Evolutionary conservation across 495 filamentous ascomycete genomes (phyloP).

Genomic region (Immersiella caudata): DNA sequence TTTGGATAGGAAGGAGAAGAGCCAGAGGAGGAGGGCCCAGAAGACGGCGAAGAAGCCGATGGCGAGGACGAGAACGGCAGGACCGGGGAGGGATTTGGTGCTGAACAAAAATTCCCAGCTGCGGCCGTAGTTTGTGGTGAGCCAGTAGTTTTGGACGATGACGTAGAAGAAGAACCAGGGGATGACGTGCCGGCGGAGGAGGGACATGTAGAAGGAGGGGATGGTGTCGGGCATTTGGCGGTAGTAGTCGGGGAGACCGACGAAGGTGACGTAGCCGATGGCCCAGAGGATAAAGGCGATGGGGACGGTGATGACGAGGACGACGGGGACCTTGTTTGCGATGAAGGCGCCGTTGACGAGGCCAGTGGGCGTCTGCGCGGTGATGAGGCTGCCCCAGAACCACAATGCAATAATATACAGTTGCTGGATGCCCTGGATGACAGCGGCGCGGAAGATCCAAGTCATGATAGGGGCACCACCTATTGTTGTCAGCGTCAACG

Average conservation of each 20-base stretch:
- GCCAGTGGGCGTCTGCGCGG: constrained; percentile 21
- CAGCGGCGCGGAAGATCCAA: constrained; percentile 65
- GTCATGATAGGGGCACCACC: constrained; percentile 57
- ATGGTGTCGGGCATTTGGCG: constrained; percentile 67
- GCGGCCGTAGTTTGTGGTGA: constrained; percentile 59
- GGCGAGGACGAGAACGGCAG: constrained; percentile 53
- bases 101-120: constrained; percentile 63
- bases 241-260: constrained; percentile 66
- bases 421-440: constrained; percentile 65
- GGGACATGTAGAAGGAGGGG: constrained; percentile 58
- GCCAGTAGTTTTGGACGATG: constrained; percentile 65
- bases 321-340: constrained; percentile 28
- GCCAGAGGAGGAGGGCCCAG: constrained; percentile 51
- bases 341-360: constrained; percentile 15
- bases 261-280: constrained; percentile 53
- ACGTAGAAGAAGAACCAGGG: constrained; percentile 62
- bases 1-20: constrained; percentile 55
- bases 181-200: constrained; percentile 61
- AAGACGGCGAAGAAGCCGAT: constrained; percentile 60
- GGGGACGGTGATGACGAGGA: constrained; percentile 51
- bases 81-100: constrained; percentile 50
- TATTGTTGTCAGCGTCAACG: not conserved
- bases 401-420: constrained; percentile 62
- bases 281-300: constrained; percentile 54
- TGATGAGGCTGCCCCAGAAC: constrained; percentile 60